A percentile compares a stretch with the other conserved stretches of the same genome.
These are phyloP conservation scores for Aspergillus floridensis DNA, from an alignment of 2,329 filamentous ascomycete genomes.

Conservation along the genomic window DNA sequence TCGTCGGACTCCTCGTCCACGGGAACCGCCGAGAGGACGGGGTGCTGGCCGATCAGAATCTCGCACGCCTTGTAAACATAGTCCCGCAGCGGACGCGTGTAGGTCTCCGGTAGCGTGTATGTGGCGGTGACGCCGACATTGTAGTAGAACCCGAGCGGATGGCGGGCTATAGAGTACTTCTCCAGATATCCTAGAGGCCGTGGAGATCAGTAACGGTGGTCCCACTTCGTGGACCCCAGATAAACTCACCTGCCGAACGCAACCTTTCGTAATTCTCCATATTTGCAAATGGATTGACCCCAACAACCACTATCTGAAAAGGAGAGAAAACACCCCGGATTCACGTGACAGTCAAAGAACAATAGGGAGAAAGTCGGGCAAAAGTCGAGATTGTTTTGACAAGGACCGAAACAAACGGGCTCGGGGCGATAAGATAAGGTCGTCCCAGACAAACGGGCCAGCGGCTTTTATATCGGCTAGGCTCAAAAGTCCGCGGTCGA, in stretches of 20 bases:
- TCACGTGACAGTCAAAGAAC: neutral
- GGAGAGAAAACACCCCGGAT: neutral
- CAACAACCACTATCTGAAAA: neutral
- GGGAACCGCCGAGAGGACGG: conserved; percentile 44
- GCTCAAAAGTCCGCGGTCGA: neutral
- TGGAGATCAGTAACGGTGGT: conserved; percentile 4
- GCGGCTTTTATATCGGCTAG: neutral
- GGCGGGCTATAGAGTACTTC: conserved; percentile 44
- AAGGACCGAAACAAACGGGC: neutral
- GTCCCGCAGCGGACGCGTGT: conserved; percentile 24
- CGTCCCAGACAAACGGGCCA: neutral
- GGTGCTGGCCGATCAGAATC: conserved; percentile 40
- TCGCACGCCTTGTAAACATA: conserved; percentile 40
- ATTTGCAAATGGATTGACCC: neutral
- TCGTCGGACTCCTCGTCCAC: conserved; percentile 40
- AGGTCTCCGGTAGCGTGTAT: conserved; percentile 32
- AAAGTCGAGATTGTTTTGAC: neutral
- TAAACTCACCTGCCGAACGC: conserved; percentile 30
- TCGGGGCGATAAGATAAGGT: neutral
- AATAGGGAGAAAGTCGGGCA: neutral
- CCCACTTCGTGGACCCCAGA: neutral
- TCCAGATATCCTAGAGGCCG: conserved; percentile 41
- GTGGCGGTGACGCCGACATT: conserved; percentile 44
- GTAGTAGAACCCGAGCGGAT: conserved; percentile 45
- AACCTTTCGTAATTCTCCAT: conserved; percentile 50